A percentile compares a stretch with the other conserved stretches of the same genome.
phyloP scores from a whole-genome alignment of 768 basidiomycete species.

The Lepiota venenata region DNA sequence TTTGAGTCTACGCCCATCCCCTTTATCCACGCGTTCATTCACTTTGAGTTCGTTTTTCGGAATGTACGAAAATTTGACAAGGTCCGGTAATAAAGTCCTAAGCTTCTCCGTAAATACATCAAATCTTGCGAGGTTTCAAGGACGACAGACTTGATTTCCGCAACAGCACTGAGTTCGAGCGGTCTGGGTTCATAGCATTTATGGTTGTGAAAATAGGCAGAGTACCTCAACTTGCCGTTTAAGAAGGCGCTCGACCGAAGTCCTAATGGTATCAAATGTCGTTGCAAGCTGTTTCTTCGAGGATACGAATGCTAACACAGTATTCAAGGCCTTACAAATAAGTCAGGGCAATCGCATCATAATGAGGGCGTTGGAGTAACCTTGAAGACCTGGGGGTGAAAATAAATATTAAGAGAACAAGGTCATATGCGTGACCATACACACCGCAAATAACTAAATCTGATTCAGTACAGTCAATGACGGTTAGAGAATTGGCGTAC shows the following conservation, averaged over 20 bases:
- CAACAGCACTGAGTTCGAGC: slow-evolving; percentile 70
- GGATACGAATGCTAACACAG: slow-evolving; percentile 84
- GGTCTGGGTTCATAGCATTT: slow-evolving; percentile 45
- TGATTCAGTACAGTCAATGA: not conserved
- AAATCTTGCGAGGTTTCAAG: not conserved
- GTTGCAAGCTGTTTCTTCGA: slow-evolving; percentile 77
- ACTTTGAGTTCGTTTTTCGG: slow-evolving; percentile 59
- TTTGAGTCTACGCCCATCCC: not conserved
- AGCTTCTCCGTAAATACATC: not conserved
- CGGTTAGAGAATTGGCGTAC: slow-evolving; percentile 29
- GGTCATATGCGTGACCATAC: not conserved
- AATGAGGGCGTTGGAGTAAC: slow-evolving; percentile 28
- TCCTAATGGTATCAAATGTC: slow-evolving; percentile 71
- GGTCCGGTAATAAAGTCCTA: slow-evolving; percentile 78
- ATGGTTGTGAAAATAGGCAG: not conserved
- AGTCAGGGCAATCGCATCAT: not conserved
- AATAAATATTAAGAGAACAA: not conserved
- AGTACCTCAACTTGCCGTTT: slow-evolving; percentile 51
- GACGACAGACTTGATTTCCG: slow-evolving; percentile 72
- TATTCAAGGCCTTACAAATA: slow-evolving; percentile 69
- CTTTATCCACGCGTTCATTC: slow-evolving; percentile 25
- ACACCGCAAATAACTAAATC: slow-evolving; percentile 6
- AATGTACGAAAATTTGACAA: slow-evolving; percentile 82
- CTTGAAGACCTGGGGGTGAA: slow-evolving; percentile 51
- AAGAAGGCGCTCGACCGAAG: slow-evolving; percentile 77